These are phyloP conservation scores for Microcos paniculata DNA, from an alignment of 345 rosid species.

Conservation along the genomic window DNA sequence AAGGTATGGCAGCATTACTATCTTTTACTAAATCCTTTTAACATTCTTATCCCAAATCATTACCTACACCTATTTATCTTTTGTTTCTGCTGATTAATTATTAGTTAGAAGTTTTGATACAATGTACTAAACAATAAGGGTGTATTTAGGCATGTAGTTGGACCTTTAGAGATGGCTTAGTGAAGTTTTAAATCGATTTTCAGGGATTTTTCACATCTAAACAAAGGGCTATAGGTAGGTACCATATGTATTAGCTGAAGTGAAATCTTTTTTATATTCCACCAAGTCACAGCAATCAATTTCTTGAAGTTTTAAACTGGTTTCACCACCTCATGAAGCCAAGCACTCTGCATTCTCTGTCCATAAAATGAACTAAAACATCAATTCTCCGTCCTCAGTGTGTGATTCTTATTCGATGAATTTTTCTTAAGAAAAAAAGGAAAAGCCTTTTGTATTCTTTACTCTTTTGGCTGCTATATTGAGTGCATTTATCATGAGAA, in stretches of 20 bases:
- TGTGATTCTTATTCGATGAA: neutral
- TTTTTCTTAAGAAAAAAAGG: neutral
- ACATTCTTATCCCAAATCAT: neutral
- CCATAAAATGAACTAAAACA: neutral
- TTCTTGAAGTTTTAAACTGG: neutral
- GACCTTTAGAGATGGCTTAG: neutral
- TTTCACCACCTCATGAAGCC: neutral
- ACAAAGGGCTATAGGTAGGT: neutral
- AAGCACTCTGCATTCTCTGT: neutral
- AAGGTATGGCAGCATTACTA: conserved; percentile 51
- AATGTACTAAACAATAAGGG: neutral
- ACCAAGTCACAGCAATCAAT: neutral
- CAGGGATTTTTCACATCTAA: neutral
- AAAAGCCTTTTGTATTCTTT: neutral
- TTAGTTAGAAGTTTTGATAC: neutral
- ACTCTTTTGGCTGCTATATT: neutral
- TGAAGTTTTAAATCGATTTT: neutral
- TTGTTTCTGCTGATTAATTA: neutral
- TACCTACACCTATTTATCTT: neutral
- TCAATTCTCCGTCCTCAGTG: neutral
- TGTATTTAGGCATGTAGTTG: neutral
- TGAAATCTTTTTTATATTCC: neutral
- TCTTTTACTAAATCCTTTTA: neutral
- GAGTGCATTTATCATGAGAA: neutral
- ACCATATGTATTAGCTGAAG: neutral